Conservation (phyloP, 2,329 filamentous ascomycete species). For the Microdochium paspali region DNA sequence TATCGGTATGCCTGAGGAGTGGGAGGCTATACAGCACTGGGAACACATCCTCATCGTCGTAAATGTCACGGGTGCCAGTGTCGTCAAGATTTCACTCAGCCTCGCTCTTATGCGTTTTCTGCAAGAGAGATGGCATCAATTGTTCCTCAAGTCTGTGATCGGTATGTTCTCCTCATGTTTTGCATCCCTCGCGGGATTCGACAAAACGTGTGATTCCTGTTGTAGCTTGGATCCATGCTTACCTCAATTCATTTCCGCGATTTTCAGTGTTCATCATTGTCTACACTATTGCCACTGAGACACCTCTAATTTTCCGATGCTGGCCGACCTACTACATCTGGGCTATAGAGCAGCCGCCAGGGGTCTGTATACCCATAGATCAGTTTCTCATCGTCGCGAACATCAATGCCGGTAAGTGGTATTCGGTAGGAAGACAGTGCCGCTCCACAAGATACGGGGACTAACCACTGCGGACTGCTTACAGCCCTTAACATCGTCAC, state of each 20-base stretch:
- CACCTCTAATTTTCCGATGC: constrained; percentile 2
- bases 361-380: too few relatives aligned
- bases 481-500: constrained; percentile 3
- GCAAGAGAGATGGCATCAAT: constrained; percentile 2
- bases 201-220: too few relatives aligned
- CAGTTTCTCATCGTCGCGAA: too few relatives aligned
- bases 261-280: constrained; percentile 3
- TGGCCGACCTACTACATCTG: neutral
- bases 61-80: constrained; percentile 3
- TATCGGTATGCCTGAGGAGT: constrained; percentile 2
- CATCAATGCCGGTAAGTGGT: too few relatives aligned
- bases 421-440: too few relatives aligned
- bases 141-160: constrained; percentile 2
- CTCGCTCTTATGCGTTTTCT: constrained; percentile 5
- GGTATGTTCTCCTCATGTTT: too few relatives aligned
- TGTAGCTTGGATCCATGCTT: neutral
- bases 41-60: constrained; percentile 4
- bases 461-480: neutral
- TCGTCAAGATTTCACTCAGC: constrained; percentile 4
- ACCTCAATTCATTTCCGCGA: neutral
- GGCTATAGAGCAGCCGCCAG: neutral
- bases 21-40: constrained; percentile 2
- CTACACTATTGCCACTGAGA: constrained; percentile 3
- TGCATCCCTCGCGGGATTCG: too few relatives aligned
- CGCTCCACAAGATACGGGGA: too few relatives aligned